A percentile compares a stretch with the other conserved stretches of the same genome.
These are phyloP conservation scores for Solanum virginianum DNA, from an alignment of 257 asterid genomes.

Conservation along the genomic window DNA sequence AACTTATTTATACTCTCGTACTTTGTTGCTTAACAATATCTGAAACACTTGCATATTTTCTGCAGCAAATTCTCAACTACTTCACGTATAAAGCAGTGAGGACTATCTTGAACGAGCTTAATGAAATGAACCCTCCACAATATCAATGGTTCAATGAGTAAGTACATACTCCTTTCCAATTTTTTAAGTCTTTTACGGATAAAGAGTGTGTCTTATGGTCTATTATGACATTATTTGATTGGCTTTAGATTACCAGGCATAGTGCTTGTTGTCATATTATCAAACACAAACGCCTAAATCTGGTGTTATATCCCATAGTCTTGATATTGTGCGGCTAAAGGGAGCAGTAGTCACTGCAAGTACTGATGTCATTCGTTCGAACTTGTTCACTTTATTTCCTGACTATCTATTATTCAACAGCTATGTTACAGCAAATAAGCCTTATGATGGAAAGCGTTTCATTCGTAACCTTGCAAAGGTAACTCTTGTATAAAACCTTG, in stretches of 20 bases:
- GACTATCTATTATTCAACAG: slow-evolving; percentile 18
- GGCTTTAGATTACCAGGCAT: background rate
- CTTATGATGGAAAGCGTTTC: slow-evolving; percentile 54
- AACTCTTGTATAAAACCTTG: background rate
- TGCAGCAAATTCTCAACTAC: slow-evolving; percentile 71
- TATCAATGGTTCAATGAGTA: slow-evolving; percentile 85
- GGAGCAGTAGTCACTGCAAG: background rate
- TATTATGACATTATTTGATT: background rate
- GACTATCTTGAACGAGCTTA: slow-evolving; percentile 78
- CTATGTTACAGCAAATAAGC: slow-evolving; percentile 46
- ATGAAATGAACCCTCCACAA: slow-evolving; percentile 84
- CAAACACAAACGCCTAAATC: background rate
- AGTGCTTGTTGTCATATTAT: background rate
- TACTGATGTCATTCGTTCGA: background rate
- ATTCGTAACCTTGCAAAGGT: slow-evolving; percentile 76
- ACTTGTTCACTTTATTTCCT: background rate
- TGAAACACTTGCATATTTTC: background rate
- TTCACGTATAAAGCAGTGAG: slow-evolving; percentile 92
- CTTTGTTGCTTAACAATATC: background rate
- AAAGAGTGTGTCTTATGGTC: background rate
- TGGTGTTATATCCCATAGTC: background rate
- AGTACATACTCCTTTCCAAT: slow-evolving; percentile 4
- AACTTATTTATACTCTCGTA: background rate
- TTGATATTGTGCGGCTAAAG: background rate
- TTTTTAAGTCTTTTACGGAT: background rate